Conservation (phyloP, 768 basidiomycete genomes). For the Russula griseocarnosa region DNA sequence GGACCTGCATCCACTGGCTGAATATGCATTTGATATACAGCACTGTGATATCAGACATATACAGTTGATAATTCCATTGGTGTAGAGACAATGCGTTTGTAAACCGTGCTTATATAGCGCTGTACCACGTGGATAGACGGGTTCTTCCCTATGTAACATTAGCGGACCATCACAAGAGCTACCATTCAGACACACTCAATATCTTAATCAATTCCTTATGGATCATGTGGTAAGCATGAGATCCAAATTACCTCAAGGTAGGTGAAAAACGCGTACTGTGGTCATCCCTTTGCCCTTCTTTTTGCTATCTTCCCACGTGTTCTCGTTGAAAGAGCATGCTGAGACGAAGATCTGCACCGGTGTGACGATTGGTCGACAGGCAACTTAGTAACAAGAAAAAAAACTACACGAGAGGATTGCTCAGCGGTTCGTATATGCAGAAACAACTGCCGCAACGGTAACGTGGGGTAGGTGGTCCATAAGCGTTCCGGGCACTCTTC, state of each 20-base stretch:
- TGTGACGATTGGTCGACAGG: not conserved
- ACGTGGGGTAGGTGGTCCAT: not conserved
- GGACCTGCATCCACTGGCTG: too few species aligned
- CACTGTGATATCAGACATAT: too few species aligned
- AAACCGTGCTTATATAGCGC: too few species aligned
- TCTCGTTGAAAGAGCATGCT: constrained; percentile 12
- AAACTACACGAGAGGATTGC: constrained; percentile 10
- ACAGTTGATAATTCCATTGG: too few species aligned
- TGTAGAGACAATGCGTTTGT: too few species aligned
- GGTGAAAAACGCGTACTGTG: constrained; percentile 4
- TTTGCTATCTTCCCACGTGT: constrained; percentile 19
- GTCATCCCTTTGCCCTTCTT: constrained; percentile 20
- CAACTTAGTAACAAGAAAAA: not conserved
- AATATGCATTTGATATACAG: too few species aligned
- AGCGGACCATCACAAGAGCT: not conserved
- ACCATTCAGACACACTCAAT: constrained; percentile 1
- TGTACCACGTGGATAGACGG: constrained; percentile 10
- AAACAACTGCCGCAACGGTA: constrained; percentile 7
- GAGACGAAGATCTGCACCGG: constrained; percentile 21
- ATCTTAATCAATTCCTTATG: constrained; percentile 17
- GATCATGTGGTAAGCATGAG: not conserved
- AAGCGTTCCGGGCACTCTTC: not conserved
- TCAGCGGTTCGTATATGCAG: not conserved
- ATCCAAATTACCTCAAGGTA: not conserved
- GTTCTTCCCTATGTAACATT: constrained; percentile 4